Evolutionary conservation across 192 early-diverging fungal genomes (phyloP), one percentile per base, ranked within the genome.

Genomic region (Dissophora globulifera): DNA sequence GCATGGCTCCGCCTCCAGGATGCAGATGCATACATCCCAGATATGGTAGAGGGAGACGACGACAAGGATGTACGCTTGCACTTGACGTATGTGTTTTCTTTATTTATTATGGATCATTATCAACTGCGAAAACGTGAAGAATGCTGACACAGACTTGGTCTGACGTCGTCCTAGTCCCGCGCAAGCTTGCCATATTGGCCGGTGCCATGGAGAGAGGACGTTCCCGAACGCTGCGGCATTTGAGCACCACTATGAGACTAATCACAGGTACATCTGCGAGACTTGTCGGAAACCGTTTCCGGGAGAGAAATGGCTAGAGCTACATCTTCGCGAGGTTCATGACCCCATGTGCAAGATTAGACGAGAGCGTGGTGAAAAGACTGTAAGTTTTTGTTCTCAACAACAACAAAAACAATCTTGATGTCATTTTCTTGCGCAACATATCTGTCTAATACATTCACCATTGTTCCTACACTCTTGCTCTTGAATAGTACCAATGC

Each of bases 291-390:
- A 76, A n/a, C 26, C 78, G 10, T 88, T 88, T 43, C 86, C 86
- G 1, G 71, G 62, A 0, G 60, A 72, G 43, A 74, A 76, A 15
- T 86, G 81, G 81, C 49, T 88, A 3, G 64, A 79, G 7, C 62
- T 88, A 4, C 86, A 88, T 47, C 57, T 83, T 17, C 65, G 64
- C 16, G 86, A 88, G 51, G 62, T 68, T 31, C 86, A 88, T 27
- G 69, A 86, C 33, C 55, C 79, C 26, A n/a, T 88, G 11, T 53
- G 71, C 29, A 67, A 67, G 23, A 83, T 88, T 9, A 46, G 50
- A 30, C 75, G 78, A 22, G 84, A 88, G 30, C 62, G 66, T 33
- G 86, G 86, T 2, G 81, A 86, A 26, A 84, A 78, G 25, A 83
- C 78, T 11, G 86, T 84, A 82, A 65, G 79, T 58, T 9, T n/a